A percentile compares a stretch with the other conserved stretches of the same genome.
Evolutionary conservation across 495 filamentous ascomycete genomes (phyloP).

Genomic region (Aspergillus conjunctus): DNA sequence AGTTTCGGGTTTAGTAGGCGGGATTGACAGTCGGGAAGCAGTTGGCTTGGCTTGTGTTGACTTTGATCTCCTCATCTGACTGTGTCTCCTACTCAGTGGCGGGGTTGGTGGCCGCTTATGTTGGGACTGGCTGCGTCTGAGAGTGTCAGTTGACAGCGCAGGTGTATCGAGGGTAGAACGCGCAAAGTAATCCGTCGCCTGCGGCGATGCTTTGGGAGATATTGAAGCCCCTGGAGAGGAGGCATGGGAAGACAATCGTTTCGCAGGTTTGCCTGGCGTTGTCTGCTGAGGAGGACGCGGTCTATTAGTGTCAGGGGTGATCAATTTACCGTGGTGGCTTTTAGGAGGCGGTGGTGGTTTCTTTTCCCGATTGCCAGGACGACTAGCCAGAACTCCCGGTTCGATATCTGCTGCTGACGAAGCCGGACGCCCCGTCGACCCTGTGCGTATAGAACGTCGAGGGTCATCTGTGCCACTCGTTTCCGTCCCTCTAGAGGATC

Average conservation of each 20-base stretch:
- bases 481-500: constrained; percentile 29
- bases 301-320: constrained; percentile 41
- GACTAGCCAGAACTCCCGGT: constrained; percentile 38
- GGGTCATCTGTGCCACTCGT: constrained; percentile 53
- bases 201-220: constrained; percentile 27
- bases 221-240: constrained; percentile 27
- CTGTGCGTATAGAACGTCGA: constrained; percentile 46
- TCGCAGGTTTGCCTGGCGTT: constrained; percentile 29
- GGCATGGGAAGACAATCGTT: constrained; percentile 36
- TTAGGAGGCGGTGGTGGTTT: constrained; percentile 61
- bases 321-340: constrained; percentile 70
- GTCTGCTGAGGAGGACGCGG: constrained; percentile 32
- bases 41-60: constrained; percentile 41
- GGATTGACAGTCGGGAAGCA: constrained; percentile 34
- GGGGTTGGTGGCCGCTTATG: constrained; percentile 54
- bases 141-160: constrained; percentile 28
- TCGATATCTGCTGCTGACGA: constrained; percentile 41
- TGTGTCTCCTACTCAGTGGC: constrained; percentile 50
- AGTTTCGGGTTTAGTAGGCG: constrained; percentile 29
- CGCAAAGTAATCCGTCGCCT: constrained; percentile 42
- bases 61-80: constrained; percentile 48
- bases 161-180: constrained; percentile 19
- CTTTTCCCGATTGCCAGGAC: constrained; percentile 34
- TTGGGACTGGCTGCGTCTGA: constrained; percentile 42
- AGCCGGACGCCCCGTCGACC: constrained; percentile 28